Conservation (phyloP, 257 asterid species). For the Handroanthus guayacan region DNA sequence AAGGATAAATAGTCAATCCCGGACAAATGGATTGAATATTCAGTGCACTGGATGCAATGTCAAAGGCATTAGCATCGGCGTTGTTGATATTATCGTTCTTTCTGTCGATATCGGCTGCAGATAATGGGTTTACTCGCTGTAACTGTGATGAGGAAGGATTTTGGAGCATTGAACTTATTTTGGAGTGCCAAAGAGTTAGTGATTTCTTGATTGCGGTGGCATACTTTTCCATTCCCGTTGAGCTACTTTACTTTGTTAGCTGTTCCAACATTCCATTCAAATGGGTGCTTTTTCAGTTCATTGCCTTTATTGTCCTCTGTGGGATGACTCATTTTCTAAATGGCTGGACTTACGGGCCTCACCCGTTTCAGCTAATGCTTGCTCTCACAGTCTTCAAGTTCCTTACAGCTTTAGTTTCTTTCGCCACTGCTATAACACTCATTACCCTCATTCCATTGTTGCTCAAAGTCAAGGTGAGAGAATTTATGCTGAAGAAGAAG, state of each 20-base stretch:
- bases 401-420: conserved; percentile 86
- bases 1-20: neutral
- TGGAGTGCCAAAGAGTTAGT: conserved; percentile 76
- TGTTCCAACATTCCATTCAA: conserved; percentile 83
- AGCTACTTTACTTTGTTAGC: conserved; percentile 88
- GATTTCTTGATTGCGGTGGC: conserved; percentile 94
- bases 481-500: conserved; percentile 78
- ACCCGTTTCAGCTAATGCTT: conserved; percentile 80
- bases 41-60: conserved; percentile 61
- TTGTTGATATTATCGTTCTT: conserved; percentile 53
- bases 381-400: conserved; percentile 81
- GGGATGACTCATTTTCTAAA: conserved; percentile 96
- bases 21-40: conserved; percentile 46
- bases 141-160: conserved; percentile 84
- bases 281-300: conserved; percentile 91
- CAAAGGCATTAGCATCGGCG: conserved; percentile 52
- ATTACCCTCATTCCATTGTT: conserved; percentile 75
- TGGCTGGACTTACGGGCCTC: conserved; percentile 93
- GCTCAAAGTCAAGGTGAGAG: conserved; percentile 84
- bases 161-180: conserved; percentile 70
- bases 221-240: conserved; percentile 92
- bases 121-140: conserved; percentile 57
- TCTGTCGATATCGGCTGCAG: conserved; percentile 51
- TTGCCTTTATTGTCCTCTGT: conserved; percentile 84
- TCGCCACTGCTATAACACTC: conserved; percentile 87